Percentiles rank a stretch among this genome's conserved stretches.
phyloP scores from a whole-genome alignment of 192 early-diverging fungal genomes.

The Coemansia sp. region DNA sequence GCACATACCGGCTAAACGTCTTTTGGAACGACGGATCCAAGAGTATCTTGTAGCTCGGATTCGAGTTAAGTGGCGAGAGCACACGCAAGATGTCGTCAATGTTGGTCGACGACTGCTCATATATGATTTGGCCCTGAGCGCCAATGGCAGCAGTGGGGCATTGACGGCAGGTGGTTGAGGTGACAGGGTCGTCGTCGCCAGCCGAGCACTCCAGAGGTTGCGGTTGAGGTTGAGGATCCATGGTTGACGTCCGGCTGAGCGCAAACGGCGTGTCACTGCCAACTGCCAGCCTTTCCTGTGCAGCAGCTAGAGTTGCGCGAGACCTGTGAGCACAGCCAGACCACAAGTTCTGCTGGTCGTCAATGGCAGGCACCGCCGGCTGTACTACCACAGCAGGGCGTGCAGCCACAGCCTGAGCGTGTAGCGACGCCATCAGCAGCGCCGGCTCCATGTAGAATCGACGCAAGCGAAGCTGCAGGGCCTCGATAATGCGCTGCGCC shows the following conservation, averaged over 20 bases:
- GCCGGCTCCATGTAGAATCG: constrained; percentile 42
- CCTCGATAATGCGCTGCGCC: constrained; percentile 30
- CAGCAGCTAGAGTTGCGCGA: background rate
- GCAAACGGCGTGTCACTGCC: constrained; percentile 4
- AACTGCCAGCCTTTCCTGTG: background rate
- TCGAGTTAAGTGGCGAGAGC: constrained; percentile 29
- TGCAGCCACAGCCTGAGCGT: constrained; percentile 3
- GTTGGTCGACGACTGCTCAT: constrained; percentile 31
- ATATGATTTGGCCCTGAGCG: constrained; percentile 28
- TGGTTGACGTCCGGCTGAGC: constrained; percentile 24
- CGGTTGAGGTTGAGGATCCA: constrained; percentile 2
- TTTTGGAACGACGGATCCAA: constrained; percentile 53
- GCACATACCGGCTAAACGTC: constrained; percentile 35
- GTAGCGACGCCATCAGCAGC: constrained; percentile 38
- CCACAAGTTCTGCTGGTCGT: background rate
- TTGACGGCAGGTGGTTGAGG: background rate
- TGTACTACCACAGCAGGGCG: background rate
- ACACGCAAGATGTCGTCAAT: constrained; percentile 38
- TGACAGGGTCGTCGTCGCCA: background rate
- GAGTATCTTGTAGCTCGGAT: constrained; percentile 19
- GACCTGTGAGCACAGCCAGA: background rate
- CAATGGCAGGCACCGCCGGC: background rate
- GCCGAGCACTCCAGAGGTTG: background rate
- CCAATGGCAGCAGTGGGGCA: constrained; percentile 39
- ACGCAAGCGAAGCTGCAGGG: constrained; percentile 47